Percentiles rank a stretch among this genome's conserved stretches.
Evolutionary conservation across 2,329 filamentous ascomycete genomes (phyloP).

Genomic region (Fonsecaea nubica): DNA sequence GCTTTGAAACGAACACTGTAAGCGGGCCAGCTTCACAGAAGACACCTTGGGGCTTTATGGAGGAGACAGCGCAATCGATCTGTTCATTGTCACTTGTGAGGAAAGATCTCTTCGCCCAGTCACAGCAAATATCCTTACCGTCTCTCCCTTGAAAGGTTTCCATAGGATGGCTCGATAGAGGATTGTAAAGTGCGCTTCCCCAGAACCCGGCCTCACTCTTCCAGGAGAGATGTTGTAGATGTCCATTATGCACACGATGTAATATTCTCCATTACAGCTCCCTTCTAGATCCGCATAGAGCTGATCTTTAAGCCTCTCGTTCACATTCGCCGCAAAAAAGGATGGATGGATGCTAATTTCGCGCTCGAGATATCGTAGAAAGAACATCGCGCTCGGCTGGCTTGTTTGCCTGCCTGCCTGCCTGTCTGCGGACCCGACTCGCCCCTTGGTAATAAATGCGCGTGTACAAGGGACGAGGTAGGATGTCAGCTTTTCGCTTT

Average conservation of each 20-base stretch:
- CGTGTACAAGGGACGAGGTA: constrained; percentile 3
- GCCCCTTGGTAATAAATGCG: neutral
- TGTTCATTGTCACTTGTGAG: constrained; percentile 49
- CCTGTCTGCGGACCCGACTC: neutral
- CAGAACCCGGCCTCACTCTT: constrained; percentile 87
- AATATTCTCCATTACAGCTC: constrained; percentile 92
- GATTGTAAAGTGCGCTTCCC: constrained; percentile 91
- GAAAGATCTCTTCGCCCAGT: neutral
- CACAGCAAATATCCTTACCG: constrained; percentile 59
- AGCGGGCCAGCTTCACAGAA: constrained; percentile 62
- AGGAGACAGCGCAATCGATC: constrained; percentile 93
- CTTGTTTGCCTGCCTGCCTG: no score
- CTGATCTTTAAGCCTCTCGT: constrained; percentile 86
- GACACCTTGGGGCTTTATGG: constrained; percentile 88
- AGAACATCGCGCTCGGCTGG: constrained; percentile 73
- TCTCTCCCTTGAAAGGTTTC: constrained; percentile 97
- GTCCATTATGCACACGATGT: constrained; percentile 97
- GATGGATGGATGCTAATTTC: constrained; percentile 94
- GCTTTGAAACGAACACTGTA: constrained; percentile 61
- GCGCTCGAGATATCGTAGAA: constrained; percentile 95
- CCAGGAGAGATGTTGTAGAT: constrained; percentile 94
- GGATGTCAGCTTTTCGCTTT: neutral
- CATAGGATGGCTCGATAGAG: constrained; percentile 95
- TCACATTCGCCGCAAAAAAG: constrained; percentile 93
- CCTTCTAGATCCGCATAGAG: constrained; percentile 93